Conservation (phyloP, 768 basidiomycete genomes). For the Candolleomyces eurysporus region DNA sequence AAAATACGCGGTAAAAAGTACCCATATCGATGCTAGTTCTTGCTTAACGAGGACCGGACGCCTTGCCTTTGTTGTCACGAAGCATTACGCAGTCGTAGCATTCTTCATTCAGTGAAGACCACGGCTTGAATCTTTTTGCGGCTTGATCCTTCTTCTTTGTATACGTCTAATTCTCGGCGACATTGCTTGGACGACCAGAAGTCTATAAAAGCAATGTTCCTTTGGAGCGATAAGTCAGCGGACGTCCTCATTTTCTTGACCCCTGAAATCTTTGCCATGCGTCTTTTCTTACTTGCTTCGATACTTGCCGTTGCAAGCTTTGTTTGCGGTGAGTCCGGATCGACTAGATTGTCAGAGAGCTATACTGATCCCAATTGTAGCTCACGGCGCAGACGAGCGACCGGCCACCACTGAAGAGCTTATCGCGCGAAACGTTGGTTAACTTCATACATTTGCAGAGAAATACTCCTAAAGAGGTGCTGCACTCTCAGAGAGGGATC, state of each 20-base stretch:
- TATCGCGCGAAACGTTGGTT: constrained; percentile 1
- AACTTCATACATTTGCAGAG: neutral
- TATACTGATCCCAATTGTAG: neutral
- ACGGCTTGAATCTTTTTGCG: too few species aligned
- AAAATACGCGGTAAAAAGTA: neutral
- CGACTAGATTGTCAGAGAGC: neutral
- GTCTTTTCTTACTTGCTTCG: constrained; percentile 2
- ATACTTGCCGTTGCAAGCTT: constrained; percentile 1
- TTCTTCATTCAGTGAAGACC: neutral
- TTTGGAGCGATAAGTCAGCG: neutral
- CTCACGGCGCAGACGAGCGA: constrained; percentile 1
- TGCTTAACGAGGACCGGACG: neutral
- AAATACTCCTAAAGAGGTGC: neutral
- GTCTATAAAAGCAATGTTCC: neutral
- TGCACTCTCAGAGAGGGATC: neutral
- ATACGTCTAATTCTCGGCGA: too few species aligned
- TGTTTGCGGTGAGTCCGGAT: constrained; percentile 1
- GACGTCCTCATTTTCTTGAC: neutral
- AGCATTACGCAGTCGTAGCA: too few species aligned
- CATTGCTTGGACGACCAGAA: neutral
- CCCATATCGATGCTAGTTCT: neutral
- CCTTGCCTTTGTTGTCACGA: neutral
- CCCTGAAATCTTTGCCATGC: neutral
- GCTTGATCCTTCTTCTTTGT: too few species aligned
- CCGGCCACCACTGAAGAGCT: neutral